phyloP scores from a whole-genome alignment of 2,329 filamentous ascomycete genomes.

The Phialophora verrucosa region DNA sequence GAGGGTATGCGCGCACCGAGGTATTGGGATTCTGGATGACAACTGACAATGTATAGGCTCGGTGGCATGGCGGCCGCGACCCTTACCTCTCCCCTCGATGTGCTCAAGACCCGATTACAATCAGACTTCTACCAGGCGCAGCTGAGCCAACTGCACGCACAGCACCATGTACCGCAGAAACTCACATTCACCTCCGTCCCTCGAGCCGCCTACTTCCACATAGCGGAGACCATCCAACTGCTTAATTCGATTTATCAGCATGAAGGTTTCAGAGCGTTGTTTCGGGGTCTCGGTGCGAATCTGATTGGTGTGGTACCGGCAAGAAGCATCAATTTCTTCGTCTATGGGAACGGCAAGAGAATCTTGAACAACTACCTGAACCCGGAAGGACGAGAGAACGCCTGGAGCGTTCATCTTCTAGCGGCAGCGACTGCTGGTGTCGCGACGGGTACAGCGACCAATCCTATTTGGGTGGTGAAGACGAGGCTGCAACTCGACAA shows the following conservation, averaged over 20 bases:
- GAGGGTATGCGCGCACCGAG: slow-evolving; percentile 67
- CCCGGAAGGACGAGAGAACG: slow-evolving; percentile 57
- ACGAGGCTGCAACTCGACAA: slow-evolving; percentile 91
- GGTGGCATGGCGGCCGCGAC: slow-evolving; percentile 90
- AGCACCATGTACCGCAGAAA: slow-evolving; percentile 60
- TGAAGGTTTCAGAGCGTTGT: slow-evolving; percentile 85
- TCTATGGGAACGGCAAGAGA: slow-evolving; percentile 89
- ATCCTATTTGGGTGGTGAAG: slow-evolving; percentile 97
- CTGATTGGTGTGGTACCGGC: slow-evolving; percentile 88
- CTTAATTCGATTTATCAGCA: slow-evolving; percentile 77
- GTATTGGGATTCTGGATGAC: not conserved
- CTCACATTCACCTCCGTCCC: slow-evolving; percentile 66
- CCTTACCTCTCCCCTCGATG: slow-evolving; percentile 93
- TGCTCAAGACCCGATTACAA: slow-evolving; percentile 90
- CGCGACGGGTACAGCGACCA: slow-evolving; percentile 86
- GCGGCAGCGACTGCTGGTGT: slow-evolving; percentile 80
- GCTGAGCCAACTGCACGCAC: slow-evolving; percentile 70
- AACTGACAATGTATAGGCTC: slow-evolving; percentile 59
- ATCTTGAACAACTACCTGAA: slow-evolving; percentile 76
- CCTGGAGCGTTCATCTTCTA: slow-evolving; percentile 69
- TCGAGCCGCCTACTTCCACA: slow-evolving; percentile 72
- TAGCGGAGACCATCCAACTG: slow-evolving; percentile 85
- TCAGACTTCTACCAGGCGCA: slow-evolving; percentile 93
- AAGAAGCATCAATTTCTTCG: slow-evolving; percentile 89
- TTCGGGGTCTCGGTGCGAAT: slow-evolving; percentile 92